A percentile compares a stretch with the other conserved stretches of the same genome.
Conservation (phyloP, 495 filamentous ascomycete genomes). For the Hyaloscypha variabilis region DNA sequence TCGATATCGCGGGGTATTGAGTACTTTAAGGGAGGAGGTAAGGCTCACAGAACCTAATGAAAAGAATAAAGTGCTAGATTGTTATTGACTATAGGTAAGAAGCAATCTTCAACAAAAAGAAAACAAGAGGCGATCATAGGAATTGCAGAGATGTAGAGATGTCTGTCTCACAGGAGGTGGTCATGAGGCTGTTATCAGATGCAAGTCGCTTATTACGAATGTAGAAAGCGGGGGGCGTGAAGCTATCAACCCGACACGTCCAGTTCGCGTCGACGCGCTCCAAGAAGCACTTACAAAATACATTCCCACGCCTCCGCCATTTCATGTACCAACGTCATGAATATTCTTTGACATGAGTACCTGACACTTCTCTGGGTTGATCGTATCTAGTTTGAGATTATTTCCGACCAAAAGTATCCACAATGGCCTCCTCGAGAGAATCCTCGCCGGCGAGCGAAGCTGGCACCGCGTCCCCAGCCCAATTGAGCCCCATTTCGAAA, state of each 20-base stretch:
- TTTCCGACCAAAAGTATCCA: conserved; percentile 10
- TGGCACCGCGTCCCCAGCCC: conserved; percentile 33
- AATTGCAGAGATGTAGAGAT: conserved; percentile 4
- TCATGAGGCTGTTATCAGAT: conserved; percentile 21
- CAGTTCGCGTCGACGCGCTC: background rate
- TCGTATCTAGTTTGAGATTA: conserved; percentile 9
- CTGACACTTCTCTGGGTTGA: conserved; percentile 8
- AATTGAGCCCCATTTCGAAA: conserved; percentile 69
- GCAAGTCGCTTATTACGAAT: background rate
- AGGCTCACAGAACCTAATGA: background rate
- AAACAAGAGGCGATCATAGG: background rate
- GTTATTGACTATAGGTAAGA: background rate
- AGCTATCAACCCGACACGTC: background rate
- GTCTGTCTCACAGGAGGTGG: conserved; percentile 3
- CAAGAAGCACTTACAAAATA: conserved; percentile 1
- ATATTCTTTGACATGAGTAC: conserved; percentile 15
- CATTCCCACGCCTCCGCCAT: conserved; percentile 6
- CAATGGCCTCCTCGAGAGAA: conserved; percentile 47
- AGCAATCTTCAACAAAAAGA: background rate
- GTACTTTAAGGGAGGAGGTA: background rate
- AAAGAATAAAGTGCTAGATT: background rate
- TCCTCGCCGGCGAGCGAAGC: conserved; percentile 36
- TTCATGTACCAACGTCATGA: conserved; percentile 18
- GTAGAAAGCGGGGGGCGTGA: conserved; percentile 1
- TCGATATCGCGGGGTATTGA: no score